Conservation (phyloP, 805 yeast genomes). For the Candida maris region DNA sequence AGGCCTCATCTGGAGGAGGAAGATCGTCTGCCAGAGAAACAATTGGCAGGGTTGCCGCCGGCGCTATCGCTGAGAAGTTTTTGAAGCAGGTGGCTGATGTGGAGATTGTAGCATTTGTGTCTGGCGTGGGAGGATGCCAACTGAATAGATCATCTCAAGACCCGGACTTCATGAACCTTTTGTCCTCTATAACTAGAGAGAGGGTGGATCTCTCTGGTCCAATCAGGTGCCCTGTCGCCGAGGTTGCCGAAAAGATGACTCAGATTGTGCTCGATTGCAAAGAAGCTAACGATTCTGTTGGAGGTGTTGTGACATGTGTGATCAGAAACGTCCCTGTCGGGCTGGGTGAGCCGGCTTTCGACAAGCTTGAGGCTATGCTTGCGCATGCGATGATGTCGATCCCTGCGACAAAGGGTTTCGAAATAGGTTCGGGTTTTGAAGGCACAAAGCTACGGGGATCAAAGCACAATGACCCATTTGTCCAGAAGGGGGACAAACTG, state of each 20-base stretch:
- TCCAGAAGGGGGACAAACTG: slow-evolving; percentile 55
- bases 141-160: slow-evolving; percentile 71
- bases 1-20: slow-evolving; percentile 97
- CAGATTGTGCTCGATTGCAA: slow-evolving; percentile 82
- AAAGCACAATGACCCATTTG: slow-evolving; percentile 87
- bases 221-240: slow-evolving; percentile 86
- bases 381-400: slow-evolving; percentile 98
- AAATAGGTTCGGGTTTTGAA: slow-evolving; percentile 92
- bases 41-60: slow-evolving; percentile 98
- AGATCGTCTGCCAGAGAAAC: slow-evolving; percentile 97
- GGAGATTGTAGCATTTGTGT: slow-evolving; percentile 94
- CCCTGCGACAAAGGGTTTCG: slow-evolving; percentile 98
- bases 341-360: slow-evolving; percentile 97
- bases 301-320: slow-evolving; percentile 98
- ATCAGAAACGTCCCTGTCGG: slow-evolving; percentile 91
- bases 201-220: slow-evolving; percentile 85
- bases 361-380: slow-evolving; percentile 88
- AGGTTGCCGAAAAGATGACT: slow-evolving; percentile 72
- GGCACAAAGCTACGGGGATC: slow-evolving; percentile 93
- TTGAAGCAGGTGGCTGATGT: slow-evolving; percentile 71
- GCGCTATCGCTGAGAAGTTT: slow-evolving; percentile 95
- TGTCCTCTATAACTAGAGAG: slow-evolving; percentile 80
- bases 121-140: slow-evolving; percentile 80
- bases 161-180: slow-evolving; percentile 59
- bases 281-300: slow-evolving; percentile 87